Base-by-base conservation (phyloP, 208 protist species). In the Phytomonas sp. region DNA sequence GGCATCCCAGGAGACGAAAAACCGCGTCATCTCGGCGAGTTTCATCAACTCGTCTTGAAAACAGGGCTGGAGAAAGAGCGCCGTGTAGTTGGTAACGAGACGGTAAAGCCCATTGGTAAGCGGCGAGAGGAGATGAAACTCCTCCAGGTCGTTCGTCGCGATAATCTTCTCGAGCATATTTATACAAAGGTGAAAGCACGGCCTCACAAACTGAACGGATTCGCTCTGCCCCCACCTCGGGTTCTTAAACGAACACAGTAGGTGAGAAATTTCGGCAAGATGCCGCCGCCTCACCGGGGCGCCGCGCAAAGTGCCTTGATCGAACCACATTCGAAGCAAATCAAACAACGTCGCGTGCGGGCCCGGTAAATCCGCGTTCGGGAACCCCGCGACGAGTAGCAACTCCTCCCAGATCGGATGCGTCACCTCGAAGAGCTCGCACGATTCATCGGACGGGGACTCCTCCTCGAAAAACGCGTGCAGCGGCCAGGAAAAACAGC, bases 381-480 rank as follows among this genome's bases (percentile, higher is more conserved):
- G 66, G 33, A n/a, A 32, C 30, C 76, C 20, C 28, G 69, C 61
- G 13, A 62, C 64, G 4, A 90, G 61, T 6, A 94, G 74, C 30
- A 94, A 66, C 13, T 67, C 46, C 13, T 82, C 68, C 86, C 89
- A 94, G 62, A 76, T 70, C n/a, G 36, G 53, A 43, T 80, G 81
- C 5, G 73, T 60, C 17, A 95, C 87, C 32, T 68, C 60, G 30
- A 89, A 89, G 26, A 76, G 67, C 1, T 78, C 68, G 37, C 70
- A 80, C 29, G 70, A 75, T 66, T 91, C 86, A 56, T 89, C 80
- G 0, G 72, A 60, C 4, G 77, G 66, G 0, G 71, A 70, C 34
- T 95, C 85, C 66, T 92, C 85, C 32, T 93, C 90, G 78, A 95
- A 91, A 65, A 88, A 93, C 31, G 72, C 69, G 61, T 95, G 87